These are phyloP conservation scores for Penium margaritaceum DNA, from an alignment of 139 green algal species.

Conservation along the genomic window DNA sequence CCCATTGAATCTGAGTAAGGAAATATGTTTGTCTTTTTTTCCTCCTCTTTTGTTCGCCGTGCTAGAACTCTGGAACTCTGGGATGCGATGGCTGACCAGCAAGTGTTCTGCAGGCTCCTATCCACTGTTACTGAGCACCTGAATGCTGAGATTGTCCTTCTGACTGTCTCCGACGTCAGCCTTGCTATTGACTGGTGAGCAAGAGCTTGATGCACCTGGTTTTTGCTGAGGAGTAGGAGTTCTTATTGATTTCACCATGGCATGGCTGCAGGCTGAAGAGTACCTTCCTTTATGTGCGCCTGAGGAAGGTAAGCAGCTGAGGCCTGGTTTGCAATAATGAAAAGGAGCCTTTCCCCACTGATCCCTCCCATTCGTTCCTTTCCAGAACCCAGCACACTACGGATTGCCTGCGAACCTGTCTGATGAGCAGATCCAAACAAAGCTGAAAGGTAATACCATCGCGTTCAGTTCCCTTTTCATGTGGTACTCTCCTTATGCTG, in stretches of 20 bases:
- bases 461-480: too few relatives aligned
- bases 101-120: conserved; percentile 41
- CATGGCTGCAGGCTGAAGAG: conserved; percentile 34
- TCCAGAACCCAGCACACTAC: conserved; percentile 43
- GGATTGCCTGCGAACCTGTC: conserved; percentile 14
- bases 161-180: conserved; percentile 36
- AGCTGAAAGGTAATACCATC: conserved; percentile 31
- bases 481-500: too few relatives aligned
- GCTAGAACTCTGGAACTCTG: too few relatives aligned
- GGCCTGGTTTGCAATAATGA: too few relatives aligned
- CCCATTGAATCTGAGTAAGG: conserved; percentile 45
- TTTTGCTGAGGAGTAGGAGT: not conserved
- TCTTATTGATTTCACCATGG: not conserved
- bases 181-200: conserved; percentile 44
- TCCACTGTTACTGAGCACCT: conserved; percentile 37
- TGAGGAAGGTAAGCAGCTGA: conserved; percentile 40
- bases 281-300: conserved; percentile 39
- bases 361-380: too few relatives aligned
- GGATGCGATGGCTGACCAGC: too few relatives aligned
- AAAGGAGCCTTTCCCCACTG: too few relatives aligned
- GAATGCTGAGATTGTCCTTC: conserved; percentile 45
- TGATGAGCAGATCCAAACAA: conserved; percentile 35
- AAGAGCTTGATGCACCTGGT: too few relatives aligned
- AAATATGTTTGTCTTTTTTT: not conserved
- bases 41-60: not conserved